Base-by-base conservation (phyloP, 805 yeast genomes). In the Starmera pachycereana region DNA sequence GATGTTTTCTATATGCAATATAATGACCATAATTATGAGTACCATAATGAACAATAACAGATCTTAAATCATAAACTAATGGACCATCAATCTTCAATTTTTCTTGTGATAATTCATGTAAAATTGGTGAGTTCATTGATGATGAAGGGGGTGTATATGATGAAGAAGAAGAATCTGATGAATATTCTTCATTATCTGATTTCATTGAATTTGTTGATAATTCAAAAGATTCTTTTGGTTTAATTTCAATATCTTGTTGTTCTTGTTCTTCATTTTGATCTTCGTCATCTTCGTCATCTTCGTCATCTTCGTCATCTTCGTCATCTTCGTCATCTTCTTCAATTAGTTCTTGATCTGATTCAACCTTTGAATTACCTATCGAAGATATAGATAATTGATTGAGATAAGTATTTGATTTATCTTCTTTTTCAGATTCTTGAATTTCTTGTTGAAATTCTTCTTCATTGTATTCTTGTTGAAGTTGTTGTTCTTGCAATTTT, bases 1-100 rank as follows among this genome's bases (percentile, higher is more conserved):
- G 73, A 42, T 65, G 72, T 52, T 77, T 81, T 53, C 97, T 76
- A 63, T 74, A 90, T 33, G 94, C 87, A 44, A 90, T 84, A 56
- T 90, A 90, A 60, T 90, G 98, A n/a, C 98, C 98, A 57, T 87
- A 92, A 52, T 90, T 88, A 52, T 92, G 97, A 1, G 96, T 83
- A 37, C 98, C 98, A 57, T 81, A 89, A 60, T 90, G 98, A 1
- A 90, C 79, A 35, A 90, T 84, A 1, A 85, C 92, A 1, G 96
- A 85, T 54, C 84, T 84, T 45, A 90, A 68, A 32, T 77, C 70
- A 58, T 90, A 90, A 4, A 70, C 63, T 35, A 81, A 57, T 3
- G 70, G 66, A 3, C 76, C 71, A n/a, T 46, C 49, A 11, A 42
- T 49, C 11, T 38, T 36, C 6, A 22, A 22, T 22, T 22, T 22